Base-by-base conservation (phyloP, 208 protist species). In the Strigomonas galati region DNA sequence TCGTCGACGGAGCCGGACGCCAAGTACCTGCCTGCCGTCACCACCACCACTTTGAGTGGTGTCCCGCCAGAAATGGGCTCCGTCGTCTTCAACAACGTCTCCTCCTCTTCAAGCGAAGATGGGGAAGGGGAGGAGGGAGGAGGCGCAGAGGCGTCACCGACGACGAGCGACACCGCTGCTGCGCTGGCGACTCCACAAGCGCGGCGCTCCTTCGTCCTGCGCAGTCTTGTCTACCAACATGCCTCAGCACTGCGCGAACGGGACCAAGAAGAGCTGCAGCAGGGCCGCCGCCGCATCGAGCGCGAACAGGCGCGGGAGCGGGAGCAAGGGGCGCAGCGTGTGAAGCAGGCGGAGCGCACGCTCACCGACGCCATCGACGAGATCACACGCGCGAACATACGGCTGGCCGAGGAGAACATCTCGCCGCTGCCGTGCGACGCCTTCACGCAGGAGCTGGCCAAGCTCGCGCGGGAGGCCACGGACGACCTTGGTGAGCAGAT, bases 351-450 rank as follows among this genome's bases (percentile, higher is more conserved):
- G 31, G 69, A 82, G 2, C 63, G 78, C 28, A 64, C 72, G 32
- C 48, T 84, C 49, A 63, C 66, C 49, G 28, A 67, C 15, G 57
- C 68, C 27, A 17, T 92, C 26, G 75, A 83, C 62, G 64, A 77
- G 57, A 28, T 88, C 30, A 63, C 54, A 26, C 46, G 27, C 26
- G 48, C 37, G 40, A 91, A 92, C 62, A 72, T 64, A 21, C 72
- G 72, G 62, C 82, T 91, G 28, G 72, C 72, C 21, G 68, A 78
- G 35, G 89, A 92, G 58, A 89, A 87, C 70, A 82, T 74, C 62
- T 78, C 72, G 44, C 85, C 81, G 5, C 69, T 92, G 10, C 85
- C 82, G n/a, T 65, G 69, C 24, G 89, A 95, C 63, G 78, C 84
- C 27, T 82, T 92, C 63, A 73, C 74, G 24, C 76, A 85, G 70